Percentiles rank a stretch among this genome's conserved stretches.
phyloP scores from a whole-genome alignment of 352 stramenopile genomes.

The Thalassiosira sp. region DNA sequence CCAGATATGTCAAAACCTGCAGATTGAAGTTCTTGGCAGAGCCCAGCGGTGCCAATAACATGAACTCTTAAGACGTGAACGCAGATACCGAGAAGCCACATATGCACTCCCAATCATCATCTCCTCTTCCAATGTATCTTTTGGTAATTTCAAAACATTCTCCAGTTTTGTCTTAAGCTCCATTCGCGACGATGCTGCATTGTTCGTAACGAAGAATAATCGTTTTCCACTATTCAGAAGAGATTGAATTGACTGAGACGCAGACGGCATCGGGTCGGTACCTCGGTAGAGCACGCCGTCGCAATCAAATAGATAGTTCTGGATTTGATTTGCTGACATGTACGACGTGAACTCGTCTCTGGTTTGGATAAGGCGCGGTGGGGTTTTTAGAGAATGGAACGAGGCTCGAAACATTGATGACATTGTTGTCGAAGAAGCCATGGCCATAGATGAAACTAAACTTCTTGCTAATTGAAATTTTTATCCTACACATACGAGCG shows the following conservation, averaged over 20 bases:
- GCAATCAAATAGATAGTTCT: constrained; percentile 80
- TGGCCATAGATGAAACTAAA: no score
- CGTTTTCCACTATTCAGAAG: constrained; percentile 51
- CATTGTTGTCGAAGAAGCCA: no score
- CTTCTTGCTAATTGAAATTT: no score
- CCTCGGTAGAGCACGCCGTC: constrained; percentile 80
- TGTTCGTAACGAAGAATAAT: constrained; percentile 80
- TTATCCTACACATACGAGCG: no score
- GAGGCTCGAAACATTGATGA: no score
- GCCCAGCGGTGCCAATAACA: constrained; percentile 70
- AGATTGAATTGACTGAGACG: constrained; percentile 52
- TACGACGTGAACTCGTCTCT: constrained; percentile 37
- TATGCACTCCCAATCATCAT: constrained; percentile 76
- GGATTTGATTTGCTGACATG: constrained; percentile 57
- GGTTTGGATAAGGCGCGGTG: constrained; percentile 49
- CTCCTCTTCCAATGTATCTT: constrained; percentile 52
- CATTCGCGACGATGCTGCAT: constrained; percentile 63
- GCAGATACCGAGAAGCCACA: constrained; percentile 64
- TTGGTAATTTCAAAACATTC: constrained; percentile 48
- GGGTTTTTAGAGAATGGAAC: no score
- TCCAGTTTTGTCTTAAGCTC: constrained; percentile 65
- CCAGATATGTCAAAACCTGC: constrained; percentile 59
- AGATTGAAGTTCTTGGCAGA: constrained; percentile 65
- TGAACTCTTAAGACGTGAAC: constrained; percentile 55
- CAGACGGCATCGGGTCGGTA: constrained; percentile 55